Conservation (phyloP, 306 rosid genomes). For the Vigna reflexopilosa region DNA sequence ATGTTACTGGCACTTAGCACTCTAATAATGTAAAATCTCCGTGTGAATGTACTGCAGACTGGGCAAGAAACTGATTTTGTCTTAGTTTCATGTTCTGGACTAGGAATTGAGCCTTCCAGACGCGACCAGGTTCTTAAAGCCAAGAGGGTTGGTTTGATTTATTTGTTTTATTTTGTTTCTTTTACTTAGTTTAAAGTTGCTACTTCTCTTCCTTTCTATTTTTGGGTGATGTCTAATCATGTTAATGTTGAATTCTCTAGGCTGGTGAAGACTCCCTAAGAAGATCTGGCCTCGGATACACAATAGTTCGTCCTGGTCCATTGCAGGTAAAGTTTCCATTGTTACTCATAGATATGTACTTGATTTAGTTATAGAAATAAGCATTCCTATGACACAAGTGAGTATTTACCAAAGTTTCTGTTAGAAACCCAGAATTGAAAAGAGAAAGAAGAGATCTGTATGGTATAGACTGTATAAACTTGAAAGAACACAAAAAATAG, state of each 20-base stretch:
- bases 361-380: constrained; percentile 15
- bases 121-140: constrained; percentile 98
- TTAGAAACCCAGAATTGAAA: no score
- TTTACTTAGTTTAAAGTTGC: constrained; percentile 20
- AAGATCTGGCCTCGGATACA: constrained; percentile 97
- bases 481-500: no score
- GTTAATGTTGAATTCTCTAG: constrained; percentile 51
- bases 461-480: no score
- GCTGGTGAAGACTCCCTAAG: constrained; percentile 96
- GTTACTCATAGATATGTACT: constrained; percentile 22
- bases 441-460: no score
- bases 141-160: constrained; percentile 71
- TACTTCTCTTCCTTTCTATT: not conserved
- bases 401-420: no score
- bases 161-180: constrained; percentile 40
- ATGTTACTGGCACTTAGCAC: constrained; percentile 18
- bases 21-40: constrained; percentile 43
- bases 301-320: constrained; percentile 96
- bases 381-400: not conserved
- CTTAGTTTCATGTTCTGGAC: constrained; percentile 95
- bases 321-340: constrained; percentile 66
- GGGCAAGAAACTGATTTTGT: constrained; percentile 97
- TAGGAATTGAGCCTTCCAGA: constrained; percentile 87
- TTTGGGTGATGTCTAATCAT: constrained; percentile 29
- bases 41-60: constrained; percentile 63